phyloP scores from a whole-genome alignment of 2,329 filamentous ascomycete species.

The Rosellinia necatrix region DNA sequence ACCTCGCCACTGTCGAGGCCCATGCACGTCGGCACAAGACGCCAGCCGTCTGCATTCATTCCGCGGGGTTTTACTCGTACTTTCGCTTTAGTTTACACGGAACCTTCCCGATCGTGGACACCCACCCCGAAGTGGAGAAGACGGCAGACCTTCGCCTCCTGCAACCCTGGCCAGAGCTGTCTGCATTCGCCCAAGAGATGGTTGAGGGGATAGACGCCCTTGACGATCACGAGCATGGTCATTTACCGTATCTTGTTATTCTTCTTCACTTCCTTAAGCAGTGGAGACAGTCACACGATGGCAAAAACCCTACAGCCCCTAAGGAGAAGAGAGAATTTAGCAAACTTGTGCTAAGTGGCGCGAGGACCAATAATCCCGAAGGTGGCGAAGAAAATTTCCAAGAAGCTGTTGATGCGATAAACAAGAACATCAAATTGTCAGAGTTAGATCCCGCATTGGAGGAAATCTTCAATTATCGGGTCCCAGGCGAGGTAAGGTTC shows the following conservation, averaged over 20 bases:
- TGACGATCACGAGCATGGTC: slow-evolving; percentile 82
- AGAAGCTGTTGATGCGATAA: slow-evolving; percentile 83
- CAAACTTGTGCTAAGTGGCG: slow-evolving; percentile 66
- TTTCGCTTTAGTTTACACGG: slow-evolving; percentile 79
- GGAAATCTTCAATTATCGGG: slow-evolving; percentile 76
- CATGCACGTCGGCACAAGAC: slow-evolving; percentile 62
- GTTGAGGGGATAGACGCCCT: slow-evolving; percentile 71
- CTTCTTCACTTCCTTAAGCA: slow-evolving; percentile 79
- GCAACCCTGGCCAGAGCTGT: slow-evolving; percentile 82
- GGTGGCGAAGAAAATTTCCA: slow-evolving; percentile 97
- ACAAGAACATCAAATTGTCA: slow-evolving; percentile 79
- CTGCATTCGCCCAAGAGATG: slow-evolving; percentile 67
- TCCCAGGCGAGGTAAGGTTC: slow-evolving; percentile 57
- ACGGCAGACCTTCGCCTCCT: slow-evolving; percentile 85
- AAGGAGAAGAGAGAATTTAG: slow-evolving; percentile 86
- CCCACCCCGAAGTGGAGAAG: slow-evolving; percentile 86
- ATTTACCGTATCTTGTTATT: slow-evolving; percentile 85
- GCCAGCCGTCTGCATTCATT: slow-evolving; percentile 82
- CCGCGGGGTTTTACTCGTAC: slow-evolving; percentile 88
- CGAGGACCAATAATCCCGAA: slow-evolving; percentile 75
- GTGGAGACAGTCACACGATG: slow-evolving; percentile 76
- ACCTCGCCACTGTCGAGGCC: slow-evolving; percentile 50
- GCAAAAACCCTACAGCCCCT: slow-evolving; percentile 72
- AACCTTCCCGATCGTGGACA: slow-evolving; percentile 92
- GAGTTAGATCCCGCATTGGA: slow-evolving; percentile 70